These are phyloP conservation scores for Geranomyces michiganensis DNA, from an alignment of 192 early-diverging fungal genomes.

Conservation along the genomic window DNA sequence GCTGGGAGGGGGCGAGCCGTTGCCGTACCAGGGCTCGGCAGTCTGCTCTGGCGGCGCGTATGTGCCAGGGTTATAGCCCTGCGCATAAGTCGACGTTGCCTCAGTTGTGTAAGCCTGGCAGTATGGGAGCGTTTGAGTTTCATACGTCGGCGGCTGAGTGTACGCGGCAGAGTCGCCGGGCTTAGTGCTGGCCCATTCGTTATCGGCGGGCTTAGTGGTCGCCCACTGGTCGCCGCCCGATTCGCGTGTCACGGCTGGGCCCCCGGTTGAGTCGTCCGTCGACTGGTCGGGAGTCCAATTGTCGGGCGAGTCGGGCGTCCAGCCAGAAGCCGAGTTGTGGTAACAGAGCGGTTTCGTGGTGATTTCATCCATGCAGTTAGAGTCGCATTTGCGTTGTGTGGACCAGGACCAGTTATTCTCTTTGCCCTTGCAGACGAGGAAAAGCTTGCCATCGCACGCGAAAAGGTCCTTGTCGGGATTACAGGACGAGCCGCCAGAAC, in stretches of 20 bases:
- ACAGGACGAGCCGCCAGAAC: not conserved
- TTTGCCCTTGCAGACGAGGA: not conserved
- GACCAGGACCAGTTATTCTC: not conserved
- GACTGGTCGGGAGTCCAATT: not conserved
- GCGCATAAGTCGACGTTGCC: too few relatives aligned
- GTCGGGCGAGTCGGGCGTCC: not conserved
- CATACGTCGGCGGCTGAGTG: too few relatives aligned
- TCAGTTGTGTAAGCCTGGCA: too few relatives aligned
- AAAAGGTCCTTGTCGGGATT: constrained; percentile 1
- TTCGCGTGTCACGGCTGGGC: not conserved
- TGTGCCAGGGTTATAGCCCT: too few relatives aligned
- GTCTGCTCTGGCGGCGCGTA: too few relatives aligned
- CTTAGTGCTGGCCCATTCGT: not conserved
- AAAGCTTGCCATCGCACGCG: constrained; percentile 4
- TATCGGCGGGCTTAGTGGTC: not conserved
- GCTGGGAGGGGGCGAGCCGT: too few relatives aligned
- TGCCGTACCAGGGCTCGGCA: too few relatives aligned
- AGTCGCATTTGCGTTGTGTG: not conserved
- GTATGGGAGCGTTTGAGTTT: too few relatives aligned
- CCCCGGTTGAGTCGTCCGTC: not conserved
- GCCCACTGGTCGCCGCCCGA: not conserved
- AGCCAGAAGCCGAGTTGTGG: not conserved
- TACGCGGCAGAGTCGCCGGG: not conserved
- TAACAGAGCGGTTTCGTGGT: not conserved
- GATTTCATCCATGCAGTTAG: not conserved